phyloP scores from a whole-genome alignment of 345 rosid species.

The Brassica napus region DNA sequence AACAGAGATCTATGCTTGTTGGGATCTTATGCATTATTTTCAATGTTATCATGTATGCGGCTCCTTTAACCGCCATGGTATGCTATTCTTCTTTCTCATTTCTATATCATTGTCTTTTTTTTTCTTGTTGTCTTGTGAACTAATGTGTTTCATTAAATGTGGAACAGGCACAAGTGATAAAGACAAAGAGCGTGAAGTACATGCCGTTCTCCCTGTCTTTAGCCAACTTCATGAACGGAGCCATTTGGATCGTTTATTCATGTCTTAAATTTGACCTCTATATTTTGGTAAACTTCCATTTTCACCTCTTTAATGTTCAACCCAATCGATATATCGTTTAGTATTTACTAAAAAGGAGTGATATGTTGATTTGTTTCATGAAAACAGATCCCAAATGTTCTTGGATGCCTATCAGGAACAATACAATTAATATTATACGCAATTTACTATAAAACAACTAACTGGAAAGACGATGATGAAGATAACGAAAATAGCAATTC shows the following conservation, averaged over 20 bases:
- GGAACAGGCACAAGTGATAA: conserved; percentile 57
- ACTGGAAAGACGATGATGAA: neutral
- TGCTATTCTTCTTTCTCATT: neutral
- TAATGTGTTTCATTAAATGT: conserved; percentile 14
- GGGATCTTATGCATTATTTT: conserved; percentile 46
- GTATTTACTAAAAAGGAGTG: neutral
- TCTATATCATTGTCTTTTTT: neutral
- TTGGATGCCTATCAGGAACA: neutral
- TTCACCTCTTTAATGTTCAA: neutral
- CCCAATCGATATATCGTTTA: neutral
- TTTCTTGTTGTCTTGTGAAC: conserved; percentile 25
- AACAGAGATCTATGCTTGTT: conserved; percentile 47
- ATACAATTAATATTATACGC: neutral
- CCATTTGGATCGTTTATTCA: conserved; percentile 60
- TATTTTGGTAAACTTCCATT: conserved; percentile 45
- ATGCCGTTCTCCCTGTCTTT: conserved; percentile 73
- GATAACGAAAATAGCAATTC: neutral
- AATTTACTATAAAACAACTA: neutral
- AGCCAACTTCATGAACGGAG: conserved; percentile 53
- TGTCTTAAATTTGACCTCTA: conserved; percentile 57
- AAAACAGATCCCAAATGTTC: conserved; percentile 46
- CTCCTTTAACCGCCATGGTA: conserved; percentile 77
- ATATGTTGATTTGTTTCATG: neutral
- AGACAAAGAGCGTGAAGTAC: conserved; percentile 81
- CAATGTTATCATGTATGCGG: conserved; percentile 55